Percentiles rank a stretch among this genome's conserved stretches.
Conservation (phyloP, 257 asterid species). For the Solanum neorickii region DNA sequence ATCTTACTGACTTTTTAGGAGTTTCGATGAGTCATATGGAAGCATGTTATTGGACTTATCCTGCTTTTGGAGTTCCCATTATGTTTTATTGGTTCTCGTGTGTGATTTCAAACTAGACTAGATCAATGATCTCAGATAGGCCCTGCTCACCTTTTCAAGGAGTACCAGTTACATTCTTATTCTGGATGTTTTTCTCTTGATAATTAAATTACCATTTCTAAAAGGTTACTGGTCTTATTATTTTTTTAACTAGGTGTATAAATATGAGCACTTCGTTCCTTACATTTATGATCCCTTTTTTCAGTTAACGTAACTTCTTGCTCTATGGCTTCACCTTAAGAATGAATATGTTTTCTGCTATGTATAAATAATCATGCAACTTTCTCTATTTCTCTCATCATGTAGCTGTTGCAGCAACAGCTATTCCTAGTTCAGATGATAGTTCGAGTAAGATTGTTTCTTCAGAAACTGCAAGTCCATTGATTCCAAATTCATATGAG, state of each 20-base stretch:
- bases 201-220: neutral
- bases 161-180: neutral
- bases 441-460: constrained; percentile 20
- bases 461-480: constrained; percentile 25
- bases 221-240: neutral
- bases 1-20: neutral
- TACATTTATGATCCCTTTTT: neutral
- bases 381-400: neutral
- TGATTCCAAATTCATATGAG: constrained; percentile 44
- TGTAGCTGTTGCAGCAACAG: constrained; percentile 1
- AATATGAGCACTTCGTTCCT: neutral
- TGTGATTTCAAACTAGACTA: neutral
- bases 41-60: neutral
- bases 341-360: neutral
- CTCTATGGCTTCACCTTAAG: neutral
- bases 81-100: neutral
- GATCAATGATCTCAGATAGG: neutral
- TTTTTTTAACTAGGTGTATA: neutral
- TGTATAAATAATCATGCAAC: neutral
- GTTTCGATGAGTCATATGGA: neutral
- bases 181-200: neutral
- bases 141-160: neutral
- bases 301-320: neutral
- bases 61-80: neutral
- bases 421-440: constrained; percentile 20